Percentiles rank a stretch among this genome's conserved stretches.
These are phyloP conservation scores for Dendrobium officinale DNA, from an alignment of 106 monocot genomes.

Conservation along the genomic window DNA sequence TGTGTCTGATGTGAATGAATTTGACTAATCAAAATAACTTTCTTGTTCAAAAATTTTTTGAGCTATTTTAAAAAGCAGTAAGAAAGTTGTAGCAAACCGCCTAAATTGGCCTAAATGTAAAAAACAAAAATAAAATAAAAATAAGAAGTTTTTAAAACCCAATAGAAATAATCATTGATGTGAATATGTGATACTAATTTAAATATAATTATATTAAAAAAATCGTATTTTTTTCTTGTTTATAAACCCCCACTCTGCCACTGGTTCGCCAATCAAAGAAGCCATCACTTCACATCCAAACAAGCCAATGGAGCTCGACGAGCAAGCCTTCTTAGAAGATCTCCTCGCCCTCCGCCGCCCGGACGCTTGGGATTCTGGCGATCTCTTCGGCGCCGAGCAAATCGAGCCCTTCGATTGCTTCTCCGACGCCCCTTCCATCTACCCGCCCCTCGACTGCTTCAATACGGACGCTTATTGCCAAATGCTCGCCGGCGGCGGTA, in stretches of 20 bases:
- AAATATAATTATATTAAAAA: too few relatives aligned
- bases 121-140: too few relatives aligned
- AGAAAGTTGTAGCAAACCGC: too few relatives aligned
- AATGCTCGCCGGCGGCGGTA: background rate
- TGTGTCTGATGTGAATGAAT: too few relatives aligned
- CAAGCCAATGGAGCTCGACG: slow-evolving; percentile 84
- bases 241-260: background rate
- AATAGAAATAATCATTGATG: too few relatives aligned
- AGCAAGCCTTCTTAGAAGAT: slow-evolving; percentile 83
- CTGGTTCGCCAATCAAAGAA: background rate
- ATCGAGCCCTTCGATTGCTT: slow-evolving; percentile 11
- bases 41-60: too few relatives aligned
- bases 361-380: slow-evolving; percentile 20
- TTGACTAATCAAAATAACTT: too few relatives aligned
- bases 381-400: background rate
- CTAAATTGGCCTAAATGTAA: too few relatives aligned
- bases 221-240: background rate
- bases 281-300: background rate
- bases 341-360: slow-evolving; percentile 39
- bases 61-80: too few relatives aligned
- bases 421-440: background rate
- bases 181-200: too few relatives aligned
- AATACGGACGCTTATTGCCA: slow-evolving; percentile 26
- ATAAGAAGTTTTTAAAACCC: too few relatives aligned
- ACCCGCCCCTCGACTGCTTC: slow-evolving; percentile 20